These are phyloP conservation scores for Daldinia decipiens DNA, from an alignment of 495 filamentous ascomycete species.

Conservation along the genomic window DNA sequence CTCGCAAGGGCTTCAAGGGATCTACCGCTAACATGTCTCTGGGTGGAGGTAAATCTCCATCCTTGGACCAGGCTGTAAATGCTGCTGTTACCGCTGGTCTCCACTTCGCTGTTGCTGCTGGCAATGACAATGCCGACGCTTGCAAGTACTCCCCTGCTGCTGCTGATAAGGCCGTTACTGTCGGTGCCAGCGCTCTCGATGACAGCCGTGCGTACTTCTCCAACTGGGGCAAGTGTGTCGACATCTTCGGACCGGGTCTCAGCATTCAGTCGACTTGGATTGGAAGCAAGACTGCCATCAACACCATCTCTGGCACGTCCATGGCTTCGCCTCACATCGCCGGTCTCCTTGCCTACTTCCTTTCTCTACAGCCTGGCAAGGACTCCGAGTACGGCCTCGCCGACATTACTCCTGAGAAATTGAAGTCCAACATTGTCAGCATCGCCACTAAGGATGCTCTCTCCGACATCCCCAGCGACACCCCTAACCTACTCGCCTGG, in stretches of 20 bases:
- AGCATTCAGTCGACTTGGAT: conserved; percentile 99
- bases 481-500: conserved; percentile 91
- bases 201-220: conserved; percentile 99
- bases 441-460: conserved; percentile 85
- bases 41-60: conserved; percentile 91
- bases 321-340: conserved; percentile 99
- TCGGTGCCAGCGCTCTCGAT: conserved; percentile 90
- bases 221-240: conserved; percentile 99
- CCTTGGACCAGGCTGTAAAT: conserved; percentile 92
- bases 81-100: conserved; percentile 89
- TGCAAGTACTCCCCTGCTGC: conserved; percentile 99
- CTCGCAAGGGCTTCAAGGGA: conserved; percentile 96
- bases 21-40: conserved; percentile 99
- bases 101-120: conserved; percentile 97
- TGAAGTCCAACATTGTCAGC: conserved; percentile 87
- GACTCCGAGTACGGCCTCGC: conserved; percentile 91
- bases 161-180: conserved; percentile 91
- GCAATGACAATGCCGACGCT: conserved; percentile 97
- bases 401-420: conserved; percentile 89
- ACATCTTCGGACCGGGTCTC: conserved; percentile 97
- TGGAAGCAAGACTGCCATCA: conserved; percentile 90
- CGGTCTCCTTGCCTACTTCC: conserved; percentile 95
- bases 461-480: conserved; percentile 83
- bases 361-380: conserved; percentile 89
- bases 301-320: conserved; percentile 99